phyloP scores from a whole-genome alignment of 139 green algal genomes.

The Pseudopediastrum boryanum region DNA sequence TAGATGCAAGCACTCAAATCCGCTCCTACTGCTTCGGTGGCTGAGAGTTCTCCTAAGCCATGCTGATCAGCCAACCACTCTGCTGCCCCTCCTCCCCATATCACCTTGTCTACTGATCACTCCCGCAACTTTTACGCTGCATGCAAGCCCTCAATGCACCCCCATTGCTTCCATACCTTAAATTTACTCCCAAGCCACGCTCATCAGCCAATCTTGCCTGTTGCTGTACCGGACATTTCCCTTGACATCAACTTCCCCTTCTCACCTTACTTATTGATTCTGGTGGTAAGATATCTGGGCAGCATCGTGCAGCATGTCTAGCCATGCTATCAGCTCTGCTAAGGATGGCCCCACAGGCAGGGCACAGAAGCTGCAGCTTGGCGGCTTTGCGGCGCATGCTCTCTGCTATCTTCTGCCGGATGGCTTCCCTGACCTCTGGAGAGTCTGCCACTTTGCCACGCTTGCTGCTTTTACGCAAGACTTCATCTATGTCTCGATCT shows the following conservation, averaged over 20 bases:
- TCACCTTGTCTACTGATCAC: not conserved
- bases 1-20: too few species aligned
- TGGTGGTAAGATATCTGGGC: constrained; percentile 14
- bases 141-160: not conserved
- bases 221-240: not conserved
- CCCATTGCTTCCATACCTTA: not conserved
- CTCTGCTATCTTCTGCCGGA: constrained; percentile 31
- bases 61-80: not conserved
- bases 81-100: not conserved
- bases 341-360: constrained; percentile 14
- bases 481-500: constrained; percentile 7
- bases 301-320: constrained; percentile 20
- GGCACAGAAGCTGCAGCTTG: constrained; percentile 3
- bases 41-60: not conserved
- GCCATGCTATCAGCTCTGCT: not conserved
- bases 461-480: constrained; percentile 16
- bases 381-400: constrained; percentile 20
- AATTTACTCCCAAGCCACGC: not conserved
- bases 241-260: not conserved
- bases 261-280: not conserved
- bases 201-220: not conserved
- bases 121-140: not conserved
- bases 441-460: constrained; percentile 5
- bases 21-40: too few species aligned
- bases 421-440: not conserved